Conservation (phyloP, 129 eudicot species). For the Saposhnikovia divaricata region DNA sequence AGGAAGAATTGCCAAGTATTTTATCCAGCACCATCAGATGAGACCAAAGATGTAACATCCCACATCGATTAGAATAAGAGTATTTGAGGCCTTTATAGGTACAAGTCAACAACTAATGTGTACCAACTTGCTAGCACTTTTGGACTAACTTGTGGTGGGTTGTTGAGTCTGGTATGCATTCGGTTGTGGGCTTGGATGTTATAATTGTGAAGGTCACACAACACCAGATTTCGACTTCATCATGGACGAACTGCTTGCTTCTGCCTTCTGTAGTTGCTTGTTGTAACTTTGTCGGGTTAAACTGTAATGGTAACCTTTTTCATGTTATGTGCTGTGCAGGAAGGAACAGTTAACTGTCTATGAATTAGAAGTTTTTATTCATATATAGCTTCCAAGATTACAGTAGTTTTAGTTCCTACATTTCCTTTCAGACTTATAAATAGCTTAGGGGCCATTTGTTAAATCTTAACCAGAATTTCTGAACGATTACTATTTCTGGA, state of each 20-base stretch:
- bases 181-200: no score
- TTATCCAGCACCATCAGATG: conserved; percentile 42
- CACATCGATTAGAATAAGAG: no score
- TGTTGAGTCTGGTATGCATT: no score
- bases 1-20: conserved; percentile 23
- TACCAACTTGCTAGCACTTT: no score
- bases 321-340: not conserved
- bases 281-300: not conserved
- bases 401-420: not conserved
- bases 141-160: no score
- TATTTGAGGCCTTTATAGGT: no score
- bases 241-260: not conserved
- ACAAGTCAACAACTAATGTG: no score
- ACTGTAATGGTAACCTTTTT: not conserved
- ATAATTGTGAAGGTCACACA: not conserved
- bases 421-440: not conserved
- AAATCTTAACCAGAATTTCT: no score
- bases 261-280: not conserved
- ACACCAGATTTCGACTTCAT: not conserved
- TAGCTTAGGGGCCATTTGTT: no score
- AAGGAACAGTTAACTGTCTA: not conserved
- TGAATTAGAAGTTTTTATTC: no score
- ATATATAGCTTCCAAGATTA: not conserved
- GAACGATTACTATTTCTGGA: no score
- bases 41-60: no score